Conservation (phyloP, 228 moss, liverwort and hornwort genomes). For the Sphagnum magellanicum region DNA sequence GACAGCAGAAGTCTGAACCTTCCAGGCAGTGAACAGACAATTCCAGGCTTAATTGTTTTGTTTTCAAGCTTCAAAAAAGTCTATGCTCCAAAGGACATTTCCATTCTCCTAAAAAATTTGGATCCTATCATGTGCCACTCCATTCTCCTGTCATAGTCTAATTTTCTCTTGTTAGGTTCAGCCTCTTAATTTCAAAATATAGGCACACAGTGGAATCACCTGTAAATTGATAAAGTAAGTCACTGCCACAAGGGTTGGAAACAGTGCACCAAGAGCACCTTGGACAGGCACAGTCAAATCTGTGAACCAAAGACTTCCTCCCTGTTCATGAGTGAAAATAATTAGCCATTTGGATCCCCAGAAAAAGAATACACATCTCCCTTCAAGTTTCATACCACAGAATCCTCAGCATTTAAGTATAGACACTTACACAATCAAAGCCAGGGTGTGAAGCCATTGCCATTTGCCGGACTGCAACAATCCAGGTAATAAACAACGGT, state of each 20-base stretch:
- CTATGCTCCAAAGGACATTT: no score
- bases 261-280: conserved; percentile 84
- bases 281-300: conserved; percentile 87
- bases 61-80: no score
- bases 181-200: background rate
- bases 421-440: conserved; percentile 66
- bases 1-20: no score
- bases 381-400: no score
- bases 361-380: no score
- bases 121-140: background rate
- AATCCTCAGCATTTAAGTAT: background rate
- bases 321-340: conserved; percentile 33
- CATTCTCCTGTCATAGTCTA: background rate
- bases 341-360: no score
- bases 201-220: conserved; percentile 22
- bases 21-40: no score
- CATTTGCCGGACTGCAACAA: conserved; percentile 88
- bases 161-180: background rate
- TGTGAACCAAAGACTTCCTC: conserved; percentile 86
- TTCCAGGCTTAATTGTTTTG: no score
- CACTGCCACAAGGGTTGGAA: conserved; percentile 72
- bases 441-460: conserved; percentile 84
- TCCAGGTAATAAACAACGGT: conserved; percentile 91
- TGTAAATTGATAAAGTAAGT: conserved; percentile 87
- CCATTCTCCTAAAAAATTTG: no score